Conservation (phyloP, 2,329 filamentous ascomycete genomes). For the Colletotrichum lupini region DNA sequence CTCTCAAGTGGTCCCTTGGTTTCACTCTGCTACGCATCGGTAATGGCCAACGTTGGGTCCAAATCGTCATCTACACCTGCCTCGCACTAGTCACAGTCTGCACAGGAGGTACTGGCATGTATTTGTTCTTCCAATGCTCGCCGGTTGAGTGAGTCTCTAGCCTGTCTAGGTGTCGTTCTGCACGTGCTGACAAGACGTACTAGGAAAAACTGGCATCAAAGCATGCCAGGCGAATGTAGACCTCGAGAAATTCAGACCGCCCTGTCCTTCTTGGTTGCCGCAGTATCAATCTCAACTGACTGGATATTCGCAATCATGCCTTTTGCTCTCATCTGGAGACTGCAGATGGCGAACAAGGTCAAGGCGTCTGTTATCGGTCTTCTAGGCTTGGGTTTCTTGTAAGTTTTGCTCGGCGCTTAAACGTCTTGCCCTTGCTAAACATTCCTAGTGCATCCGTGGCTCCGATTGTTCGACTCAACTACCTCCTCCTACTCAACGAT, state of each 20-base stretch:
- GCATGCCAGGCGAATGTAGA: conserved; percentile 7
- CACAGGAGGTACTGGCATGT: conserved; percentile 33
- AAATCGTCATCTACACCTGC: conserved; percentile 26
- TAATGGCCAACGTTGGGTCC: conserved; percentile 29
- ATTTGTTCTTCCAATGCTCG: conserved; percentile 29
- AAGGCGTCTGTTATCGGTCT: conserved; percentile 27
- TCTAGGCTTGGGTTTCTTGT: conserved; percentile 29
- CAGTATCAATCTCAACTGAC: conserved; percentile 28
- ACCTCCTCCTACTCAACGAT: conserved; percentile 30
- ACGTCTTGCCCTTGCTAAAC: not conserved
- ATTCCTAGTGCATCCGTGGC: conserved; percentile 21
- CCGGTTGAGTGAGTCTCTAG: conserved; percentile 20
- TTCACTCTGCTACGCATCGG: conserved; percentile 29
- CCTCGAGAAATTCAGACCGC: conserved; percentile 26
- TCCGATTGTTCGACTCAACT: conserved; percentile 30
- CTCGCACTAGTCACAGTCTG: conserved; percentile 24
- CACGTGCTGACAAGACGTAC: not conserved
- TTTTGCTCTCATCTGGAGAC: conserved; percentile 28
- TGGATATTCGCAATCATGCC: conserved; percentile 31
- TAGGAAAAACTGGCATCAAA: conserved; percentile 26
- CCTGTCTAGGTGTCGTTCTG: rapidly evolving
- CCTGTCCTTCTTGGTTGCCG: conserved; percentile 28
- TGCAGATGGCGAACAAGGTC: conserved; percentile 24
- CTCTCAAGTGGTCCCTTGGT: conserved; percentile 27
- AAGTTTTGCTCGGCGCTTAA: not conserved